Evolutionary conservation across 2,329 filamentous ascomycete species (phyloP), one percentile per base, ranked within the genome.

Genomic region (Apiospora kogelbergensis): DNA sequence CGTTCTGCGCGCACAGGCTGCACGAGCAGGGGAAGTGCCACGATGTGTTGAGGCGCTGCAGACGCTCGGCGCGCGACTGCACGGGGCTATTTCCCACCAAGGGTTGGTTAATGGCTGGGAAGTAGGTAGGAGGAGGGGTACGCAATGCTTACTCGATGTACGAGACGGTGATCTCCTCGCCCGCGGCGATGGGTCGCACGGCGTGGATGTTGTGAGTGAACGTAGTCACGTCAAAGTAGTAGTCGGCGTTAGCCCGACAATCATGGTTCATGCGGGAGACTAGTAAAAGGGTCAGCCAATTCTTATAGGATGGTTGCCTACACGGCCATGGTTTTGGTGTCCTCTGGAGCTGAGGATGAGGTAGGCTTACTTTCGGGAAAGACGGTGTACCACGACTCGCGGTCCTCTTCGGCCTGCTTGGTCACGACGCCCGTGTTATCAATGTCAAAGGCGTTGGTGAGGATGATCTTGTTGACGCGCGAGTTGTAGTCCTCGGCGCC

Each of bases 191-290:
- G 68, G 79, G 78, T 1, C 81, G 78, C 13, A 79, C 74, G 42
- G 81, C 83, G 65, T 80, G 77, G 45, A 81, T 75, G 68, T 79
- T 76, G 68, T 84, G 82, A 3, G 79, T 78, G 45, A 83, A 75
- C 1, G 79, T 79, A 3, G 74, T 69, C 46, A 76, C 73, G 71
- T 83, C 80, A 69, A 81, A 82, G 71, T 77, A 79, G 75, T 84
- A 84, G 72, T 81, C 82, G 40, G 80, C 78, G 70, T 84, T 84
- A 40, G 82, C 80, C 1, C 82, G 79, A 71, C 82, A 84, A 74
- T 83, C 81, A 73, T 84, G 82, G 74, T 84, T 84, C 71, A 83
- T 74, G 37, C 81, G 76, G 26, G 82, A 81, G 69, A 82, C 75
- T 77, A 41, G 63, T 15, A 1, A 11, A 26, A 3, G 3, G n/a